phyloP scores from a whole-genome alignment of 2,329 filamentous ascomycete genomes.

The Tolypocladium amazonense region DNA sequence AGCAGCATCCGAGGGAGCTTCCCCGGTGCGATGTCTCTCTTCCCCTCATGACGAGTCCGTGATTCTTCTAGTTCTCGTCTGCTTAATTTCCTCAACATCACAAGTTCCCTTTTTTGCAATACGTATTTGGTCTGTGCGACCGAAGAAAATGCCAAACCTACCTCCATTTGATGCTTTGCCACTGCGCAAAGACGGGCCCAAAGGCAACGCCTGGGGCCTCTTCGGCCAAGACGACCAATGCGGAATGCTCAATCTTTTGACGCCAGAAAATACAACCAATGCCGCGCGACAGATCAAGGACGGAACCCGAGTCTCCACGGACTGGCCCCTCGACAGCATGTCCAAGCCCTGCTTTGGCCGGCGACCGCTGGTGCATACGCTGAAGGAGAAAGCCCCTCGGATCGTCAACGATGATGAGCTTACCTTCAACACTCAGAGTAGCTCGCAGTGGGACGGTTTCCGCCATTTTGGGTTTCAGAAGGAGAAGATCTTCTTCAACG shows the following conservation, averaged over 20 bases:
- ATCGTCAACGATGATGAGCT: constrained; percentile 22
- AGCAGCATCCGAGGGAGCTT: neutral
- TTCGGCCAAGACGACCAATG: constrained; percentile 40
- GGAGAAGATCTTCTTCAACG: constrained; percentile 22
- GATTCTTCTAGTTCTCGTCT: neutral
- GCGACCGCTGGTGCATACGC: constrained; percentile 15
- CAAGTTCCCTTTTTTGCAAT: too few species aligned
- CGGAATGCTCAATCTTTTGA: constrained; percentile 45
- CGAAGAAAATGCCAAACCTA: constrained; percentile 1
- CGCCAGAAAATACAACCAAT: constrained; percentile 14
- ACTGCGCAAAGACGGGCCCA: constrained; percentile 35
- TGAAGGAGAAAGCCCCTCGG: constrained; percentile 15
- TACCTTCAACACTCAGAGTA: constrained; percentile 25
- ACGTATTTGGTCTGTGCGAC: neutral
- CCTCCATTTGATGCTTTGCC: constrained; percentile 34
- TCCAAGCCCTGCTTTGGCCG: constrained; percentile 22
- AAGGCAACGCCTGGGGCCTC: constrained; percentile 45
- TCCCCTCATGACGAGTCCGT: neutral
- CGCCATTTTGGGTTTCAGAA: constrained; percentile 27
- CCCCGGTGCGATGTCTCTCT: neutral
- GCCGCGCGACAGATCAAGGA: constrained; percentile 19
- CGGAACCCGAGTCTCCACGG: constrained; percentile 19
- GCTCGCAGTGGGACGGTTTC: constrained; percentile 28
- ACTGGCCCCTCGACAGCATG: constrained; percentile 23
- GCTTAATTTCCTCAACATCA: neutral